A percentile compares a stretch with the other conserved stretches of the same genome.
These are phyloP conservation scores for Urochloa ruziziensis DNA, from an alignment of 176 grass and related monocot genomes.

Conservation along the genomic window DNA sequence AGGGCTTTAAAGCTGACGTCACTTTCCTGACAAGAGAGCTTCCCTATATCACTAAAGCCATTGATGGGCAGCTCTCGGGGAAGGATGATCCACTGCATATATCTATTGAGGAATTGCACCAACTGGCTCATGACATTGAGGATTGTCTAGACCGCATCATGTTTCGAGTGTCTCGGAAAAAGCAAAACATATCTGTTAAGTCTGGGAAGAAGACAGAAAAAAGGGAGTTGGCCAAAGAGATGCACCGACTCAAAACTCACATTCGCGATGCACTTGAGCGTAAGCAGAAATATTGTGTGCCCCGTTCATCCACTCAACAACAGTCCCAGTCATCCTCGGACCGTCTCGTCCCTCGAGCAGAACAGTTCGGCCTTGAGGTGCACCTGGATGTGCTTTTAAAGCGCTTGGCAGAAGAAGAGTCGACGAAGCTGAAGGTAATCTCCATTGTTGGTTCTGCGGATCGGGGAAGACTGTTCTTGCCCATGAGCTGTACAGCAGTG, in stretches of 20 bases:
- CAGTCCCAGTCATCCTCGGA: neutral
- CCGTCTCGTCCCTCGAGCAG: neutral
- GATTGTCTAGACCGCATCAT: neutral
- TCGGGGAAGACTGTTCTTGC: too few relatives aligned
- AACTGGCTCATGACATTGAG: neutral
- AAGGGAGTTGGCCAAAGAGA: neutral
- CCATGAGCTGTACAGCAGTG: neutral
- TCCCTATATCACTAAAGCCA: neutral
- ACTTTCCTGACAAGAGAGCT: neutral
- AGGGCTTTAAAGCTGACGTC: neutral
- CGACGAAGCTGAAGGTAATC: slow-evolving; percentile 20
- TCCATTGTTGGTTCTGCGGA: slow-evolving; percentile 16
- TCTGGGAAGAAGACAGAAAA: neutral
- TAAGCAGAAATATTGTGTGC: neutral
- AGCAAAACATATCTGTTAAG: neutral
- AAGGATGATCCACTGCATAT: neutral
- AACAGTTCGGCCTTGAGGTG: neutral
- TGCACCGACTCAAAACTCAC: neutral
- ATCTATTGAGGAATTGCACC: neutral
- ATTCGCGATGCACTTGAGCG: neutral
- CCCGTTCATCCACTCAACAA: neutral
- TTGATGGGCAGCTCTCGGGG: neutral
- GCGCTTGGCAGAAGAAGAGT: neutral
- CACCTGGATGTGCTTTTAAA: neutral
- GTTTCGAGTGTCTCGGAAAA: neutral